phyloP scores from a whole-genome alignment of 768 basidiomycete genomes.

The Lepiota venenata region DNA sequence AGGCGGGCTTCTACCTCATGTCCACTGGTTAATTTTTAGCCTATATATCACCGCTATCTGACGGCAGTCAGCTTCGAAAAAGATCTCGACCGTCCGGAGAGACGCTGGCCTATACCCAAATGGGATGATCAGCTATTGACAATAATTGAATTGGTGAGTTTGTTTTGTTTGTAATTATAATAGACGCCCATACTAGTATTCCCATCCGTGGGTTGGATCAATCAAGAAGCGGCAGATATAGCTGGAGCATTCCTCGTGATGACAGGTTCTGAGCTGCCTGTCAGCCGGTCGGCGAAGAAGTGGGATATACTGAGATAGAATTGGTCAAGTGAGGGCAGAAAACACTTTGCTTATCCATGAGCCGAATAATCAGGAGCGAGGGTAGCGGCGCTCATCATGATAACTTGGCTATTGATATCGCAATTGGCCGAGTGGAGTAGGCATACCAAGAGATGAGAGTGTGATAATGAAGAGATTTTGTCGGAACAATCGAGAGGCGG shows the following conservation, averaged over 20 bases:
- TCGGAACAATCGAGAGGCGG: not conserved
- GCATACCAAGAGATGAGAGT: not conserved
- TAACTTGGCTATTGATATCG: no score
- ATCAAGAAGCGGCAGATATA: not conserved
- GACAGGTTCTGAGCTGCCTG: not conserved
- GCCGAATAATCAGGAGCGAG: no score
- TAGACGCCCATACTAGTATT: not conserved
- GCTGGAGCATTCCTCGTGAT: not conserved
- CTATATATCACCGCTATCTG: not conserved
- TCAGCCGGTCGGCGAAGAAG: slow-evolving; percentile 5
- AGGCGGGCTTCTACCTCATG: slow-evolving; percentile 1
- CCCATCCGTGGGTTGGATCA: not conserved
- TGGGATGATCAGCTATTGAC: not conserved
- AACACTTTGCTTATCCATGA: not conserved
- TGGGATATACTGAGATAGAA: not conserved
- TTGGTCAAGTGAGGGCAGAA: not conserved
- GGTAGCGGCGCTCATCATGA: not conserved
- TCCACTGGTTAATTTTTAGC: not conserved
- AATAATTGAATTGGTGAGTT: not conserved
- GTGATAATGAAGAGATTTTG: not conserved
- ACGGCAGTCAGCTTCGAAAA: not conserved
- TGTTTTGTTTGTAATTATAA: not conserved
- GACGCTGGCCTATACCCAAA: not conserved
- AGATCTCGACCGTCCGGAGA: not conserved
- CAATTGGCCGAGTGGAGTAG: no score